Evolutionary conservation across 805 yeast species (phyloP).

Genomic region (Brettanomyces custersianus): DNA sequence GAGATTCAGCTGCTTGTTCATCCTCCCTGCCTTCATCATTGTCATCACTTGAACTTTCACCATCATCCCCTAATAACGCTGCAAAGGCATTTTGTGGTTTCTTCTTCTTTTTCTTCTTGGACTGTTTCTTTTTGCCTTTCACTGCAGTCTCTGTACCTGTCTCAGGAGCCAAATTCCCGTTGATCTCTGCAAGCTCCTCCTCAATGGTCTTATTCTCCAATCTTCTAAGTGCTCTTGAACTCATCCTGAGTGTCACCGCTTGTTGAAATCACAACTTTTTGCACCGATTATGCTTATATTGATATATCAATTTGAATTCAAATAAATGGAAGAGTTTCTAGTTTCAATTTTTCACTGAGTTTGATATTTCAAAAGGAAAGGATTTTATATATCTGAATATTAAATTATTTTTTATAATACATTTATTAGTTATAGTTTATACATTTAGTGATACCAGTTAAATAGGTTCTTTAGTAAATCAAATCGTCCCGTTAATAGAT

Average conservation of each 20-base stretch:
- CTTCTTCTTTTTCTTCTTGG: constrained; percentile 11
- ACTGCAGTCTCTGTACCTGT: too few species aligned
- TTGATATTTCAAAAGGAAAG: too few species aligned
- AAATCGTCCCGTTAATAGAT: too few species aligned
- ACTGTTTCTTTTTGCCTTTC: constrained; percentile 8
- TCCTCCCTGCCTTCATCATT: constrained; percentile 1
- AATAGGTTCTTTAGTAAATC: too few species aligned
- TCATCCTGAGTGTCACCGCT: constrained; percentile 35
- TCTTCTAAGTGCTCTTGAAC: constrained; percentile 40
- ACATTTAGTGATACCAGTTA: too few species aligned
- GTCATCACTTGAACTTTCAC: constrained; percentile 1
- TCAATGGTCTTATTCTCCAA: constrained; percentile 28
- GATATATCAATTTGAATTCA: too few species aligned
- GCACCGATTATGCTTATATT: too few species aligned
- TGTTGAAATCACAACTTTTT: background rate
- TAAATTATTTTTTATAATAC: too few species aligned
- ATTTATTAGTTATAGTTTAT: too few species aligned
- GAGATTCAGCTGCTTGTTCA: background rate
- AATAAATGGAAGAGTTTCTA: too few species aligned
- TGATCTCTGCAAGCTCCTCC: constrained; percentile 15
- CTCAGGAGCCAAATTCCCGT: constrained; percentile 1
- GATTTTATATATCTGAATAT: too few species aligned
- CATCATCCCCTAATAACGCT: constrained; percentile 22
- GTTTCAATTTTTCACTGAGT: too few species aligned
- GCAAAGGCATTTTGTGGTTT: constrained; percentile 35